Base-by-base conservation (phyloP, 169 alveolate genomes). In the Neospora caninum region DNA sequence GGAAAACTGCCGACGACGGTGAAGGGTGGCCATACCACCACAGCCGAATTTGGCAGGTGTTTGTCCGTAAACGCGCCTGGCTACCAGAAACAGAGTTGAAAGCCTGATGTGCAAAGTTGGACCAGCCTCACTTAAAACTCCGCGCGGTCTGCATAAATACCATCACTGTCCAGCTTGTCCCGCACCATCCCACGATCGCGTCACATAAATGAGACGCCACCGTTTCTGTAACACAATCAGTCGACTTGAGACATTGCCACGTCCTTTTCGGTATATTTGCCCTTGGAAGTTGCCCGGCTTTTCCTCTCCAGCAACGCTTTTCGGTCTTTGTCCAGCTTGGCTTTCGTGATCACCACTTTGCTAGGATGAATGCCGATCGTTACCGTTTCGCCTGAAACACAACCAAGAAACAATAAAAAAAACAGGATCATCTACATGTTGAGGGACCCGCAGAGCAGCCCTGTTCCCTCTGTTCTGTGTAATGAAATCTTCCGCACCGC, bases 341-440 rank as follows among this genome's bases (percentile, higher is more conserved):
- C 98, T 96, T 98, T 98, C 87, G 99, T 99, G 96, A 99, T 98
- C 93, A 98, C 98, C 92, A 98, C 99, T 96, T 99, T 98, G 96
- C 99, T 98, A 41, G 99, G 99, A 96, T 98, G 99, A 93, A 99
- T 97, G 84, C 99, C 99, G 92, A 99, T 97, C 80, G 96, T 94
- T 95, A 98, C 96, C 95, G 97, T 95, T 94, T 97, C 97, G 38
- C 98, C 98, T 96, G 97, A 97, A 29, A n/a, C 69, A 69, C 27
- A 20, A 86, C 41, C 38, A 78, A 39, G 34, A 0, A 39, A 29
- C 13, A 13, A 39, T 10, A 80, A 7, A 16, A 7, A 34, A n/a
- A 73, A 38, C 45, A 27, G 45, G 45, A 18, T n/a, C 43, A 29
- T 9, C 16, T 13, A 34, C 82, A 69, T 18, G 41, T 18, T 0